Conservation (phyloP, 2,329 filamentous ascomycete genomes). For the Beauveria brongniartii region DNA sequence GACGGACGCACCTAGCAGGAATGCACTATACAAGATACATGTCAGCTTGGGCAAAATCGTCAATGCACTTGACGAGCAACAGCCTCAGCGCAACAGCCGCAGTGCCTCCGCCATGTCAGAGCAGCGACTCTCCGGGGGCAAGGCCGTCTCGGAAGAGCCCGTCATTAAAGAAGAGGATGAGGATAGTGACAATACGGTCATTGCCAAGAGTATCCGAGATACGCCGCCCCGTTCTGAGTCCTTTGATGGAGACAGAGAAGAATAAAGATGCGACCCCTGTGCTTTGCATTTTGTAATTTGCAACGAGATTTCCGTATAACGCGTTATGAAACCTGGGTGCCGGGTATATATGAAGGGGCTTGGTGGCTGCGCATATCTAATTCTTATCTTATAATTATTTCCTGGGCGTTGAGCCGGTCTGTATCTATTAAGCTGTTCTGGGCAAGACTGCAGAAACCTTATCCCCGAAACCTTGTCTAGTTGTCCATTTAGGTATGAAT, state of each 20-base stretch:
- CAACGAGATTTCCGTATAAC: background rate
- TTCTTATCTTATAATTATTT: background rate
- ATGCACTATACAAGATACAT: constrained; percentile 61
- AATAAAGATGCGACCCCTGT: constrained; percentile 2
- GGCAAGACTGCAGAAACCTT: background rate
- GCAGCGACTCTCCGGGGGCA: constrained; percentile 28
- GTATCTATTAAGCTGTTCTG: background rate
- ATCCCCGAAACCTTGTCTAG: background rate
- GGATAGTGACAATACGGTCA: constrained; percentile 26
- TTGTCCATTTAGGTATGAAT: background rate
- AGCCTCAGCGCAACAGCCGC: constrained; percentile 34
- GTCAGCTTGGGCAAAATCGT: constrained; percentile 60
- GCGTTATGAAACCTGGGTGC: constrained; percentile 1
- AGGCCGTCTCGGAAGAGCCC: constrained; percentile 32
- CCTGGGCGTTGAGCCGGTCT: background rate
- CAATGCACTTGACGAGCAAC: constrained; percentile 45
- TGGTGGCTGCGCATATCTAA: constrained; percentile 3
- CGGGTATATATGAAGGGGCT: constrained; percentile 4
- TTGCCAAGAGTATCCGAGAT: constrained; percentile 23
- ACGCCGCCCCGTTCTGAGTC: background rate
- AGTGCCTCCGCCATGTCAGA: constrained; percentile 32
- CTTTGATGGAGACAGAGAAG: constrained; percentile 26
- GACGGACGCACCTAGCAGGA: constrained; percentile 52
- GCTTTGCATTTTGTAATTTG: background rate
- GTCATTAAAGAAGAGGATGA: constrained; percentile 43